Evolutionary conservation across 768 basidiomycete species (phyloP).

Genomic region (Leccinum barrowsii): DNA sequence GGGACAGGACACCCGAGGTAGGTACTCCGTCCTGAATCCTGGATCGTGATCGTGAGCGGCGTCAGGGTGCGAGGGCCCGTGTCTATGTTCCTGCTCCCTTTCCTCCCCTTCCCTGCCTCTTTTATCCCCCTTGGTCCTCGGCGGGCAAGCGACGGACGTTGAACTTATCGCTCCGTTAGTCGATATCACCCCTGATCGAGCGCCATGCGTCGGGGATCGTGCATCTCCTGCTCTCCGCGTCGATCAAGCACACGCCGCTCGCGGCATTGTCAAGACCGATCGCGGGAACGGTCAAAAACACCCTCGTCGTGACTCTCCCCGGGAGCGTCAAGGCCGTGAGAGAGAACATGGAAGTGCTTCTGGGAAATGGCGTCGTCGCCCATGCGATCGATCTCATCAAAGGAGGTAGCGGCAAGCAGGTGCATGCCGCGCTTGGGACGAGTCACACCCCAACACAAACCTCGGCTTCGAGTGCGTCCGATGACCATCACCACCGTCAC

Average conservation of each 20-base stretch:
- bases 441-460: constrained; percentile 16
- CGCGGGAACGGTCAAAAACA: constrained; percentile 65
- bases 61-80: not conserved
- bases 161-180: constrained; percentile 33
- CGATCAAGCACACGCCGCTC: constrained; percentile 70
- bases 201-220: constrained; percentile 69
- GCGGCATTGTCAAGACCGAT: constrained; percentile 83
- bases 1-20: constrained; percentile 86
- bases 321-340: constrained; percentile 84
- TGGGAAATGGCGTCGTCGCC: constrained; percentile 52
- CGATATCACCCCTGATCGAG: constrained; percentile 60
- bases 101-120: not conserved
- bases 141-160: not conserved
- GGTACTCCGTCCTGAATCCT: not conserved
- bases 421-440: constrained; percentile 51
- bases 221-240: constrained; percentile 65
- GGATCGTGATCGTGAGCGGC: not conserved
- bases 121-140: not conserved
- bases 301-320: constrained; percentile 76
- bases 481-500: constrained; percentile 20
- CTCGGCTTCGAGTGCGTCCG: constrained; percentile 12
- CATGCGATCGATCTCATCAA: constrained; percentile 73
- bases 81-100: not conserved
- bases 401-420: constrained; percentile 59
- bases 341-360: constrained; percentile 66